phyloP scores from a whole-genome alignment of 75 land plant species.

The Adiantum capillusveneris region DNA sequence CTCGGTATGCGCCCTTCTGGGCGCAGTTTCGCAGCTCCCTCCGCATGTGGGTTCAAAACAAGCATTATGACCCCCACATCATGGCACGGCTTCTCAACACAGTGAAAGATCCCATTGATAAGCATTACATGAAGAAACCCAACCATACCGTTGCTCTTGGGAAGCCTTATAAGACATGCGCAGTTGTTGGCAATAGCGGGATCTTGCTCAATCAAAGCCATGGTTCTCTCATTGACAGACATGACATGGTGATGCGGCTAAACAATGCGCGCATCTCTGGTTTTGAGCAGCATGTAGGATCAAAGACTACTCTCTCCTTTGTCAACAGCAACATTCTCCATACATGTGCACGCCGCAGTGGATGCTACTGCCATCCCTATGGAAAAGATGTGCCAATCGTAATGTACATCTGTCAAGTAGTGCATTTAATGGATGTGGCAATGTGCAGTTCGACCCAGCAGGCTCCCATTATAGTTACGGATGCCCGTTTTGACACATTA shows the following conservation, averaged over 20 bases:
- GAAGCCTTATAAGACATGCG: slow-evolving; percentile 18
- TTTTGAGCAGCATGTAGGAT: slow-evolving; percentile 46
- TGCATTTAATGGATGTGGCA: slow-evolving; percentile 24
- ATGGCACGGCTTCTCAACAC: slow-evolving; percentile 37
- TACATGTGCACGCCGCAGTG: background rate
- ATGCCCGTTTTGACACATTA: slow-evolving; percentile 25
- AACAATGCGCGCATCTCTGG: slow-evolving; percentile 20
- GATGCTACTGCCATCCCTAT: slow-evolving; percentile 4
- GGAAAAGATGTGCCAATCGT: slow-evolving; percentile 14
- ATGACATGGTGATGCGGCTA: slow-evolving; percentile 31
- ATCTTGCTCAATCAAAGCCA: slow-evolving; percentile 12
- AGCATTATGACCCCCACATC: slow-evolving; percentile 32
- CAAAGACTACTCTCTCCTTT: background rate
- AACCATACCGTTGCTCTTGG: background rate
- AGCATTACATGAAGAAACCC: slow-evolving; percentile 4
- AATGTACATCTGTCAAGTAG: slow-evolving; percentile 17
- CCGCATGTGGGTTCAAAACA: slow-evolving; percentile 36
- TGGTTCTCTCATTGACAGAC: slow-evolving; percentile 12
- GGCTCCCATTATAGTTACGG: slow-evolving; percentile 32
- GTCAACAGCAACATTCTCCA: slow-evolving; percentile 7
- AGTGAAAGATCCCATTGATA: slow-evolving; percentile 38
- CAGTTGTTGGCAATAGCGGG: slow-evolving; percentile 24
- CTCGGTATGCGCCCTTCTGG: slow-evolving; percentile 35
- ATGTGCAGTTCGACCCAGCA: slow-evolving; percentile 5
- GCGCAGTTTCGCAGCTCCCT: slow-evolving; percentile 38